Conservation (phyloP, 805 yeast species). For the Hanseniaspora lachancei region DNA sequence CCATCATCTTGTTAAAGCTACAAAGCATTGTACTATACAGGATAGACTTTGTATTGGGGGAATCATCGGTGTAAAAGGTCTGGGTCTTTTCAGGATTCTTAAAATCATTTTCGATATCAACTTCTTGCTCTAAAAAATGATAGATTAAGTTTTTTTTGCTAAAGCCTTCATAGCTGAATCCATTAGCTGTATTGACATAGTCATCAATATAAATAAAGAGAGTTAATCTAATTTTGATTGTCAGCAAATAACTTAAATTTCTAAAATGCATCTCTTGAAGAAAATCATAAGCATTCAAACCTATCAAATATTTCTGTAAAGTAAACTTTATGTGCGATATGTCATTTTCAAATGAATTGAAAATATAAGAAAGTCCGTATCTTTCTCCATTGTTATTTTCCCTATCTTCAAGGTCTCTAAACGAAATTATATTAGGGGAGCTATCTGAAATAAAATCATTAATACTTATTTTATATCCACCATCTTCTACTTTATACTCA, state of each 20-base stretch:
- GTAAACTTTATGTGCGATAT: constrained; percentile 30
- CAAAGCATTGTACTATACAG: constrained; percentile 45
- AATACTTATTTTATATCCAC: constrained; percentile 29
- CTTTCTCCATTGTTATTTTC: neutral
- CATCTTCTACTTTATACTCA: constrained; percentile 18
- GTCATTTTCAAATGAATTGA: constrained; percentile 23
- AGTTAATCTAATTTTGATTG: constrained; percentile 40
- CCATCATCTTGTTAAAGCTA: constrained; percentile 36
- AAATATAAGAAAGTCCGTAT: constrained; percentile 41
- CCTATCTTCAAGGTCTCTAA: neutral
- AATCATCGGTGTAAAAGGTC: constrained; percentile 15
- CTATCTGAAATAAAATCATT: constrained; percentile 28
- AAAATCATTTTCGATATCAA: constrained; percentile 23
- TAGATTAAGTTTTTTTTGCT: constrained; percentile 38
- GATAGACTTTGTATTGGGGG: constrained; percentile 15
- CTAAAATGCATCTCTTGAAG: constrained; percentile 61
- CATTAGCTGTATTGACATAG: constrained; percentile 20
- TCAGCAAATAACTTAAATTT: constrained; percentile 44
- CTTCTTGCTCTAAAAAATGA: constrained; percentile 43
- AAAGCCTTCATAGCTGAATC: constrained; percentile 24
- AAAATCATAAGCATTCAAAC: constrained; percentile 45
- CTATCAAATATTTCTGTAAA: constrained; percentile 45
- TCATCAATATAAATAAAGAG: constrained; percentile 38
- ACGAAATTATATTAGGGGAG: constrained; percentile 31
- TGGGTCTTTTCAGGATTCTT: constrained; percentile 18